Percentiles rank a stretch among this genome's conserved stretches.
These are phyloP conservation scores for Fonsecaea monophora DNA, from an alignment of 2,329 filamentous ascomycete species.

Conservation along the genomic window DNA sequence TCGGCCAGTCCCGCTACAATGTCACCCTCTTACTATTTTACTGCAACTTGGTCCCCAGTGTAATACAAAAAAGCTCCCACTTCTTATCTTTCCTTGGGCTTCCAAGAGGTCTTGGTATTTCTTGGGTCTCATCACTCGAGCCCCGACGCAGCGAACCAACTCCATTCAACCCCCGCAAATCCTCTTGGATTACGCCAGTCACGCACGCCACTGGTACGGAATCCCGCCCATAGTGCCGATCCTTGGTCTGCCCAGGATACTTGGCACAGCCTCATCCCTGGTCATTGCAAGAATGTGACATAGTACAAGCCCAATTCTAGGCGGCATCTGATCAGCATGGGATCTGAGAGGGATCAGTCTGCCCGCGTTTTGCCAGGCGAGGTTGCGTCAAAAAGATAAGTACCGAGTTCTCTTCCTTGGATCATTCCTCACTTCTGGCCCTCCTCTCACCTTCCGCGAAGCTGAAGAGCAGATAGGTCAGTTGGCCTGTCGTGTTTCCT, in stretches of 20 bases:
- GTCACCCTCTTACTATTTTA: neutral
- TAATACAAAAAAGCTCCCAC: neutral
- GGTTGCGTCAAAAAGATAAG: slow-evolving; percentile 9
- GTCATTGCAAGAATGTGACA: slow-evolving; percentile 22
- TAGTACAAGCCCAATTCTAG: slow-evolving; percentile 10
- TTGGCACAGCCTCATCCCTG: slow-evolving; percentile 20
- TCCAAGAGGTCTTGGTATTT: slow-evolving; percentile 17
- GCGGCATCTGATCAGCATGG: slow-evolving; percentile 6
- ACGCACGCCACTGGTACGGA: neutral
- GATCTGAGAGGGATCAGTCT: neutral
- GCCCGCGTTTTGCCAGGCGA: neutral
- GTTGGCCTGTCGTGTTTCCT: neutral
- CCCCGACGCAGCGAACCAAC: neutral
- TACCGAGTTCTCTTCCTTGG: neutral
- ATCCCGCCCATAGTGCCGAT: slow-evolving; percentile 5
- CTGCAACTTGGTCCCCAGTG: neutral
- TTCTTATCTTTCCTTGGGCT: neutral
- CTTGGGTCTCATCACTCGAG: slow-evolving; percentile 14
- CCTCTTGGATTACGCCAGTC: slow-evolving; percentile 12
- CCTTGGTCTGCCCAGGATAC: slow-evolving; percentile 2
- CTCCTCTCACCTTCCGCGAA: neutral
- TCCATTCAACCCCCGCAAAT: slow-evolving; percentile 2
- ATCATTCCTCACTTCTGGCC: neutral
- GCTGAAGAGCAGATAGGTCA: neutral
- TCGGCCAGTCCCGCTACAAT: neutral